Percentiles rank a stretch among this genome's conserved stretches.
Evolutionary conservation across 164 flowering plant genomes (phyloP).

Genomic region (Kingdonia uniflora): DNA sequence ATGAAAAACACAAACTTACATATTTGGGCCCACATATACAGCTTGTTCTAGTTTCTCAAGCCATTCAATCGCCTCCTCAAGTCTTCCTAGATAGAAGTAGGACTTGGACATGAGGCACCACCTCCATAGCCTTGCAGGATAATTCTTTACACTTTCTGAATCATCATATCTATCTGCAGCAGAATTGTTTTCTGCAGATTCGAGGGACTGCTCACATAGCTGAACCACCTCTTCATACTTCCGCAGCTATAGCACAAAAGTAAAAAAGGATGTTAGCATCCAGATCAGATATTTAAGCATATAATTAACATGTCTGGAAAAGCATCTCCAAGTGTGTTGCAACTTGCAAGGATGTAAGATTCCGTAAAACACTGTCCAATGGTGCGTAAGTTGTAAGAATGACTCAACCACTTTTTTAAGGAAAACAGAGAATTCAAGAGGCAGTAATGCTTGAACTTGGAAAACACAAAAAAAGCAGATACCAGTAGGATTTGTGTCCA

Average conservation of each 20-base stretch:
- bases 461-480: too few species aligned
- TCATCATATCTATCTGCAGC: slow-evolving; percentile 10
- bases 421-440: too few species aligned
- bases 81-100: slow-evolving; percentile 66
- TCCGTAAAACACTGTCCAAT: too few species aligned
- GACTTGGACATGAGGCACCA: slow-evolving; percentile 49
- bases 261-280: slow-evolving; percentile 3
- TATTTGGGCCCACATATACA: slow-evolving; percentile 14
- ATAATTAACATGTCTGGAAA: too few species aligned
- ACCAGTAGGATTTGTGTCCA: too few species aligned
- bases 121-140: slow-evolving; percentile 48
- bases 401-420: too few species aligned
- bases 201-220: slow-evolving; percentile 68
- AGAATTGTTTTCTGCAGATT: slow-evolving; percentile 52
- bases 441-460: too few species aligned
- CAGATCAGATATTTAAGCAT: too few species aligned
- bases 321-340: too few species aligned
- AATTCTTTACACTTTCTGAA: slow-evolving; percentile 16
- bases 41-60: slow-evolving; percentile 46
- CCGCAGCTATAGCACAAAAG: slow-evolving; percentile 39
- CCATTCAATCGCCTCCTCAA: slow-evolving; percentile 64
- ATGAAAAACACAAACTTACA: too few species aligned
- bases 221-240: slow-evolving; percentile 67
- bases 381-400: too few species aligned
- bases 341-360: too few species aligned